Percentiles rank a stretch among this genome's conserved stretches.
Conservation (phyloP, 805 yeast genomes). For the Ogataea corticis region DNA sequence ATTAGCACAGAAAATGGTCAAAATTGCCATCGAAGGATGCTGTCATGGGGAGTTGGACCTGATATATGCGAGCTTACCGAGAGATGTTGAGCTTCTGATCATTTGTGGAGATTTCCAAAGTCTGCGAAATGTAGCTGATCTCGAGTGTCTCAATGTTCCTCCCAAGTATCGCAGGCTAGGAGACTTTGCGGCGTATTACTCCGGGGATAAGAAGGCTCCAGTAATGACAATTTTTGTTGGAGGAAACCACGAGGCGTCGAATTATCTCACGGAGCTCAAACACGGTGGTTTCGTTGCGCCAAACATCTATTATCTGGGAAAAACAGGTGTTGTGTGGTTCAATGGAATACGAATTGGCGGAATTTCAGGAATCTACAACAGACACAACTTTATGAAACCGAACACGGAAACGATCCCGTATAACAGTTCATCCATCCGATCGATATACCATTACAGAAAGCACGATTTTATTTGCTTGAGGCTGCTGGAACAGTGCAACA, state of each 20-base stretch:
- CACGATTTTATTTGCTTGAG: constrained; percentile 59
- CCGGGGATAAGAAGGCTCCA: constrained; percentile 64
- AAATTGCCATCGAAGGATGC: constrained; percentile 82
- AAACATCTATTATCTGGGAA: constrained; percentile 82
- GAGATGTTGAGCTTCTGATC: constrained; percentile 57
- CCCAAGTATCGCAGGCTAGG: constrained; percentile 72
- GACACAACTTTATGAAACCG: constrained; percentile 44
- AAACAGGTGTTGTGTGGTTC: constrained; percentile 69
- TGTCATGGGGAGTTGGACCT: constrained; percentile 76
- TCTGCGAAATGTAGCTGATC: constrained; percentile 60
- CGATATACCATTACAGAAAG: constrained; percentile 74
- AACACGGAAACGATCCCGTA: constrained; percentile 52
- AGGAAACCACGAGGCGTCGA: constrained; percentile 93
- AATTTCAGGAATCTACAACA: constrained; percentile 78
- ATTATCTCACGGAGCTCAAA: constrained; percentile 67
- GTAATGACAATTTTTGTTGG: constrained; percentile 81
- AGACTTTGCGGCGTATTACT: constrained; percentile 75
- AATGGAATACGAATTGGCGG: constrained; percentile 80
- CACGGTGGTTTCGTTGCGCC: constrained; percentile 95
- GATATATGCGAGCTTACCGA: constrained; percentile 45
- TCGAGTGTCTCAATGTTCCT: constrained; percentile 75
- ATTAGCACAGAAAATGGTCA: constrained; percentile 15
- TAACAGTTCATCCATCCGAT: constrained; percentile 44
- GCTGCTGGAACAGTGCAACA: constrained; percentile 32
- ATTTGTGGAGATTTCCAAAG: constrained; percentile 95